phyloP scores from a whole-genome alignment of 106 monocot species.

The Amphibolis antarctica region DNA sequence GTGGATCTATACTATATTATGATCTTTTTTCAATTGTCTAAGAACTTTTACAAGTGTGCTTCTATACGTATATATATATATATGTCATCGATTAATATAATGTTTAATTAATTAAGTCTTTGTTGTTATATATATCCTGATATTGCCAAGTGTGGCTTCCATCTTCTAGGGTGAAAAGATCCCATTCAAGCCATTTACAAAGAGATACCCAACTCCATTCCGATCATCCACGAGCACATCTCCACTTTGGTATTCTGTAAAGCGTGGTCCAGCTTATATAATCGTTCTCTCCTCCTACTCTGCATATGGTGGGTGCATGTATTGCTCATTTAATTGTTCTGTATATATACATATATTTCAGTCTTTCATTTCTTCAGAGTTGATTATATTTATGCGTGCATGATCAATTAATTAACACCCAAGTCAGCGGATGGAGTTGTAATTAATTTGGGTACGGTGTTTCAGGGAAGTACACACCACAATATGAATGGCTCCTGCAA shows the following conservation, averaged over 20 bases:
- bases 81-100: too few relatives aligned
- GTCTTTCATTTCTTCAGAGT: not conserved
- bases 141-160: not conserved
- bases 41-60: too few relatives aligned
- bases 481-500: slow-evolving; percentile 17
- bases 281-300: slow-evolving; percentile 93
- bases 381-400: not conserved
- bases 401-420: not conserved
- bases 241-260: slow-evolving; percentile 88
- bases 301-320: slow-evolving; percentile 57
- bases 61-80: too few relatives aligned
- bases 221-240: slow-evolving; percentile 73
- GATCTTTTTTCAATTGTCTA: too few relatives aligned
- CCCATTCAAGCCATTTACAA: slow-evolving; percentile 61
- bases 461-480: slow-evolving; percentile 29
- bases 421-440: too few relatives aligned
- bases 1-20: too few relatives aligned
- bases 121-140: too few relatives aligned
- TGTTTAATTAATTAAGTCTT: too few relatives aligned
- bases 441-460: not conserved
- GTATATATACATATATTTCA: not conserved
- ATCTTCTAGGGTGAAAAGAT: slow-evolving; percentile 47
- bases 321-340: not conserved
- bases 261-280: slow-evolving; percentile 88
- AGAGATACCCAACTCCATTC: slow-evolving; percentile 60